Evolutionary conservation across 495 filamentous ascomycete genomes (phyloP).

Genomic region (Aspergillus panamensis): DNA sequence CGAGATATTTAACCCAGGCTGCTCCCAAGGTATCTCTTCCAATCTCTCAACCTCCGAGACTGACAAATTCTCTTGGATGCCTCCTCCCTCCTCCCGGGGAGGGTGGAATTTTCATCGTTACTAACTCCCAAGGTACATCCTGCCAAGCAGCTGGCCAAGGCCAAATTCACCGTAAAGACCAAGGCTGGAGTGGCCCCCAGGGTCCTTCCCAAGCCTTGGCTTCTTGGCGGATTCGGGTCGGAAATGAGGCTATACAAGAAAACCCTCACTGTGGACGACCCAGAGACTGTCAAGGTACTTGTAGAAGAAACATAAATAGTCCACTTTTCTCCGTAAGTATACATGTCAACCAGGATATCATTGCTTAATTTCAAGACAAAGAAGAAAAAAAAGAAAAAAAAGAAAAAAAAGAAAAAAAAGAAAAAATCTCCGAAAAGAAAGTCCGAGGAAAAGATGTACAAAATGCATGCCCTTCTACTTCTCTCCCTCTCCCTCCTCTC

Average conservation of each 20-base stretch:
- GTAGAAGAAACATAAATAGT: neutral
- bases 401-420: neutral
- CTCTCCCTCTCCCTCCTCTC: conserved; percentile 9
- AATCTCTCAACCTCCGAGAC: neutral
- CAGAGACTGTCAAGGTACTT: neutral
- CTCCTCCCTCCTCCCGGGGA: conserved; percentile 1
- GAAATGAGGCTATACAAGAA: neutral
- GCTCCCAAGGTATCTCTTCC: conserved; percentile 10
- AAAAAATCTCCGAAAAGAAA: conserved; percentile 1
- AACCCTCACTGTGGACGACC: no score
- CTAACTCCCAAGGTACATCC: conserved; percentile 18
- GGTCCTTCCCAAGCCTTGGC: conserved; percentile 4
- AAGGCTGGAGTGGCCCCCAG: neutral
- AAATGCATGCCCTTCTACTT: conserved; percentile 13
- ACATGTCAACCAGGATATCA: no score
- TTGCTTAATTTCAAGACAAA: neutral
- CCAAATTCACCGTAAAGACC: neutral
- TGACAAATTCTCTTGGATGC: no score
- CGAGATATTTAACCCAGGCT: conserved; percentile 4
- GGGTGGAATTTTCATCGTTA: conserved; percentile 8
- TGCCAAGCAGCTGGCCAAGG: conserved; percentile 14
- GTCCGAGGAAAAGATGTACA: neutral
- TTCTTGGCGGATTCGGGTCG: neutral
- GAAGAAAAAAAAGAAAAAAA: neutral
- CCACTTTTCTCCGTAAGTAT: neutral